Evolutionary conservation across 768 basidiomycete species (phyloP), one percentile per base, ranked within the genome.

Genomic region (Boletus vermiculosoides): DNA sequence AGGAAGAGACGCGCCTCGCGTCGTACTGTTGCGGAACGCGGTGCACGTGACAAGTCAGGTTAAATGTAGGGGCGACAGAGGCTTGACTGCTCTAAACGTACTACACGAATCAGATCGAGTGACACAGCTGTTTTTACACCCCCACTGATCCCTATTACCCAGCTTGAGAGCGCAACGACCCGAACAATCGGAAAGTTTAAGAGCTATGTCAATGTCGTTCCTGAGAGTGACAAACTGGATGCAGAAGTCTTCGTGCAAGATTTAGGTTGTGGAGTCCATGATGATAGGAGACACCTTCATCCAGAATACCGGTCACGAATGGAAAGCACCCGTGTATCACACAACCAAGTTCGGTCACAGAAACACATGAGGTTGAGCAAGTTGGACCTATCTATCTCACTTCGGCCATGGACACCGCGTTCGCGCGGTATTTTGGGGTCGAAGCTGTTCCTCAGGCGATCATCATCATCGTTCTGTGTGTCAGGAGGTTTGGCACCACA

Each of bases 41-140:
- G 31, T 56, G 56, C 66, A 67, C 66, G 67, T 67, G 66, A 63
- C 49, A n/a, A 12, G 36, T 16, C n/a, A 20, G n/a, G 20, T 28
- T 6, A 41, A 41, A 22, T 40, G n/a, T 40, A 12, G 20, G 9
- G n/a, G 40, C 5, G 20, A 9, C 36, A 13, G 33, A 41, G 20
- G 20, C 40, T 41, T 20, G 40, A 25, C 23, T 23, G 42, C 15
- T 16, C 18, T n/a, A 39, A 39, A 18, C 18, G 18, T 10, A n/a
- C 11, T 13, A n/a, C 45, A n/a, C 13, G 16, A 16, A 45, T 28
- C 45, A 28, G 45, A 45, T 28, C 25, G 45, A 28, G 45, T 2
- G 28, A 45, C 45, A 45, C 25, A 15, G 25, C 44, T 11, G 15
- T 13, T 2, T 18, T 18, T 7, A 6, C 16, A 18, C 36, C 34